phyloP scores from a whole-genome alignment of 2,329 filamentous ascomycete species.

The Talaromyces rugulosus region DNA sequence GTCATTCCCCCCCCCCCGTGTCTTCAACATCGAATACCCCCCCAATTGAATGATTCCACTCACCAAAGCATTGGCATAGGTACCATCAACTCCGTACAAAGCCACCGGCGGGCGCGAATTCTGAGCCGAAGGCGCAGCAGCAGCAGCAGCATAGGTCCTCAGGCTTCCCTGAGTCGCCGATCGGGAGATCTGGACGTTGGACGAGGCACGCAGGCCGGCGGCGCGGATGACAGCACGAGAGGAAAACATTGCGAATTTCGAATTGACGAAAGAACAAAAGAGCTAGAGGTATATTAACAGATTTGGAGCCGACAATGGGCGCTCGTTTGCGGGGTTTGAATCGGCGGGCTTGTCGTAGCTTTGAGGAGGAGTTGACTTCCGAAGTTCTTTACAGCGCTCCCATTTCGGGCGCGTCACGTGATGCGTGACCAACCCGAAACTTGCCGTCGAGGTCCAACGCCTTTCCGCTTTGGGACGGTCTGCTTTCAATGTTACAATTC shows the following conservation, averaged over 20 bases:
- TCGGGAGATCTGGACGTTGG: conserved; percentile 35
- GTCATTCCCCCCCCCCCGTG: neutral
- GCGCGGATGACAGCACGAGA: conserved; percentile 50
- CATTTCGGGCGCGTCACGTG: conserved; percentile 5
- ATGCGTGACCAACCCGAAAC: conserved; percentile 6
- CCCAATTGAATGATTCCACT: conserved; percentile 32
- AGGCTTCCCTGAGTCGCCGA: conserved; percentile 41
- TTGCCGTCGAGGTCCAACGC: conserved; percentile 1
- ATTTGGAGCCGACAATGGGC: neutral
- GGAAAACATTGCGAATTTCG: conserved; percentile 48
- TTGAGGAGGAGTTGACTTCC: conserved; percentile 9
- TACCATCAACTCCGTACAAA: conserved; percentile 94
- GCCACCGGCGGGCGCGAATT: conserved; percentile 80
- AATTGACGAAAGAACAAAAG: neutral
- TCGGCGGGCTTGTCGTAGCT: conserved; percentile 3
- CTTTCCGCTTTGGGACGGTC: neutral
- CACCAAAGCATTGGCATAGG: conserved; percentile 98
- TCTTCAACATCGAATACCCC: neutral
- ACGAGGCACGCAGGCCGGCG: conserved; percentile 53
- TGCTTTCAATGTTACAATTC: neutral
- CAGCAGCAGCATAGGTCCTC: conserved; percentile 65
- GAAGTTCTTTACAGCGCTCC: conserved; percentile 9
- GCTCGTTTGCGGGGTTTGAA: conserved; percentile 2
- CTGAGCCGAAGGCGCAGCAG: conserved; percentile 46
- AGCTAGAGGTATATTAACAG: neutral